These are phyloP conservation scores for Arthrobotrys entomopaga DNA, from an alignment of 2,329 filamentous ascomycete genomes.

Conservation along the genomic window DNA sequence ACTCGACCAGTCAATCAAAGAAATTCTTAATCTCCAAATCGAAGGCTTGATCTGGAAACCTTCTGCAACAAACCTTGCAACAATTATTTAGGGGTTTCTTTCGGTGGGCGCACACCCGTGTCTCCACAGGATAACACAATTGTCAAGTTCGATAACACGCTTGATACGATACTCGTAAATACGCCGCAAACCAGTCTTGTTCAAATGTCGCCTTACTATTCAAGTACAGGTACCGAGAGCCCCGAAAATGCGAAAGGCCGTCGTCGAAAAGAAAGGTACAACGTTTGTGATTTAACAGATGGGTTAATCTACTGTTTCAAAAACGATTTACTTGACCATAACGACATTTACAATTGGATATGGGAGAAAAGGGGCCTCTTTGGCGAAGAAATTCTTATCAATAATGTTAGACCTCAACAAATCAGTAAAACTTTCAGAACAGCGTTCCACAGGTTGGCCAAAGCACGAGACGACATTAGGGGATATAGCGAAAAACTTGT, in stretches of 20 bases:
- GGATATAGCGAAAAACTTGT: not conserved
- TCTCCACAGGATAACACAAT: constrained; percentile 26
- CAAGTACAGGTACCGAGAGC: constrained; percentile 6
- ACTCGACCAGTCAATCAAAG: constrained; percentile 29
- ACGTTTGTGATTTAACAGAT: constrained; percentile 30
- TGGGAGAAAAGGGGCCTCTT: constrained; percentile 27
- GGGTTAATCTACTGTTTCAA: constrained; percentile 24
- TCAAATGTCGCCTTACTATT: constrained; percentile 22
- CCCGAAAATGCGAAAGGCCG: not conserved
- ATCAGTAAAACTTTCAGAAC: constrained; percentile 16
- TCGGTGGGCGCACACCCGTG: not conserved
- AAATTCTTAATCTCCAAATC: constrained; percentile 19
- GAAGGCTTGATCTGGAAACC: constrained; percentile 25
- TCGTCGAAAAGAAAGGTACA: constrained; percentile 28
- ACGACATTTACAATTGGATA: constrained; percentile 21
- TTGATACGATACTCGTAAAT: constrained; percentile 34
- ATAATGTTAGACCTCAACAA: constrained; percentile 5
- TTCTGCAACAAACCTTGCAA: constrained; percentile 4
- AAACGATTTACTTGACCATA: constrained; percentile 19
- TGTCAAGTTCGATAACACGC: constrained; percentile 9
- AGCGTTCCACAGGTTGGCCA: not conserved
- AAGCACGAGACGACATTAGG: constrained; percentile 1
- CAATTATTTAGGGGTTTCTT: constrained; percentile 8
- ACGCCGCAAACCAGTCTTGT: constrained; percentile 5
- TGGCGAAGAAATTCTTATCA: constrained; percentile 17